Conservation (phyloP, 1,284 basidiomycete species). For the Apiotrichum montevideense region DNA sequence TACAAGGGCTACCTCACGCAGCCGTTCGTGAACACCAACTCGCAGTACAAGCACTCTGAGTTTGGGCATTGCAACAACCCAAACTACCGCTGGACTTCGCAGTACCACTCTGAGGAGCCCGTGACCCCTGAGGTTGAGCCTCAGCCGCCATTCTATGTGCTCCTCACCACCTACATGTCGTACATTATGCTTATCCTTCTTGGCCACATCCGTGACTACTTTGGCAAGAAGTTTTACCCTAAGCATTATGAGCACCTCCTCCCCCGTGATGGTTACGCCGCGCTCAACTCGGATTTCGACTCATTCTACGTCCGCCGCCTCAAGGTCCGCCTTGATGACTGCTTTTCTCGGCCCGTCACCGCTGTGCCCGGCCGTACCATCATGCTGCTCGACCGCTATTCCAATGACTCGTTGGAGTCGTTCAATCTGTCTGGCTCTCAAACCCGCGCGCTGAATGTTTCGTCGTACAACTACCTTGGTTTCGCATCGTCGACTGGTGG, state of each 20-base stretch:
- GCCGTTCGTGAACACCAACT: constrained; percentile 34
- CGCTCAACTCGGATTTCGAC: constrained; percentile 96
- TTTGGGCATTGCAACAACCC: constrained; percentile 46
- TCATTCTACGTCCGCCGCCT: constrained; percentile 97
- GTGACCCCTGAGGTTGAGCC: constrained; percentile 55
- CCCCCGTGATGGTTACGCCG: constrained; percentile 81
- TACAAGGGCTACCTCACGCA: constrained; percentile 40
- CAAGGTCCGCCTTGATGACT: constrained; percentile 90
- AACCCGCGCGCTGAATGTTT: constrained; percentile 90
- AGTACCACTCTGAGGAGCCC: constrained; percentile 46
- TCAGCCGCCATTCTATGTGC: constrained; percentile 83
- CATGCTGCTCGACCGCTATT: constrained; percentile 74
- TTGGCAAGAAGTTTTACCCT: constrained; percentile 78
- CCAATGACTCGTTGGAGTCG: constrained; percentile 73
- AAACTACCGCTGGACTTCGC: constrained; percentile 46
- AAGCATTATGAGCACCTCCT: constrained; percentile 72
- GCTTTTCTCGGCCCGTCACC: constrained; percentile 88
- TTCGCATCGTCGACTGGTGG: constrained; percentile 91
- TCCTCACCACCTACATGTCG: constrained; percentile 85
- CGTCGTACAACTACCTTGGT: constrained; percentile 98
- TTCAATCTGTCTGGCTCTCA: constrained; percentile 71
- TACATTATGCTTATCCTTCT: constrained; percentile 82
- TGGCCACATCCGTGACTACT: constrained; percentile 90
- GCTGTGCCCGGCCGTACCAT: constrained; percentile 95
- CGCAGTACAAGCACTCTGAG: constrained; percentile 41